Evolutionary conservation across 176 grass and related monocot genomes (phyloP).

Genomic region (Dendrocalamus sinicus): DNA sequence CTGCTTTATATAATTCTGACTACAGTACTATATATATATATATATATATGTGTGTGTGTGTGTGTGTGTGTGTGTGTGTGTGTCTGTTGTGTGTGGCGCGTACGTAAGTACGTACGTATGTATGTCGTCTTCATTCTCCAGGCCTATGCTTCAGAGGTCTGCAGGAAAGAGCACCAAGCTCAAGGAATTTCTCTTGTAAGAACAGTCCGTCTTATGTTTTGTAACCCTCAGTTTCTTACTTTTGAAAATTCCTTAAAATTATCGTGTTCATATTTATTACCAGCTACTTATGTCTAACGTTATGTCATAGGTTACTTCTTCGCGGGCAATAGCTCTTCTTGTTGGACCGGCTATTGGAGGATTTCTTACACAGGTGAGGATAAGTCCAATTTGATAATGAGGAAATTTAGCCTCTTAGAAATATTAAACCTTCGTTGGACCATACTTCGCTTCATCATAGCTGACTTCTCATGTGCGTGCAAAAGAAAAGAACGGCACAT

Average conservation of each 20-base stretch:
- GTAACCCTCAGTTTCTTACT: not conserved
- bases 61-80: too few relatives aligned
- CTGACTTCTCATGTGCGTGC: not conserved
- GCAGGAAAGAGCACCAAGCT: slow-evolving; percentile 69
- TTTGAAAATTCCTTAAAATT: not conserved
- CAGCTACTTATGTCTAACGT: not conserved
- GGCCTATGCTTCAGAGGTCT: slow-evolving; percentile 84
- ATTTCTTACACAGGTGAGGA: slow-evolving; percentile 70
- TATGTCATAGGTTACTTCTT: slow-evolving; percentile 63
- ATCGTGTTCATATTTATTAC: not conserved
- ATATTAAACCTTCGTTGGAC: not conserved
- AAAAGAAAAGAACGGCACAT: not conserved
- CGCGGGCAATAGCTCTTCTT: slow-evolving; percentile 63
- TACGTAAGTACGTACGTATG: too few relatives aligned
- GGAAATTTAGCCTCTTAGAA: not conserved
- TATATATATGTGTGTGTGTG: too few relatives aligned
- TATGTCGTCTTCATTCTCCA: slow-evolving; percentile 31
- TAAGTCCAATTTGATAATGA: not conserved
- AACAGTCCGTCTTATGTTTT: not conserved
- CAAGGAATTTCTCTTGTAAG: slow-evolving; percentile 76
- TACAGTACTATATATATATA: too few relatives aligned
- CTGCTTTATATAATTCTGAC: too few relatives aligned
- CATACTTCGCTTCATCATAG: not conserved
- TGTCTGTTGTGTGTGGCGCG: too few relatives aligned
- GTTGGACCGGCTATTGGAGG: slow-evolving; percentile 77